These are phyloP conservation scores for Agrocybe pediades DNA, from an alignment of 768 basidiomycete genomes.

Conservation along the genomic window DNA sequence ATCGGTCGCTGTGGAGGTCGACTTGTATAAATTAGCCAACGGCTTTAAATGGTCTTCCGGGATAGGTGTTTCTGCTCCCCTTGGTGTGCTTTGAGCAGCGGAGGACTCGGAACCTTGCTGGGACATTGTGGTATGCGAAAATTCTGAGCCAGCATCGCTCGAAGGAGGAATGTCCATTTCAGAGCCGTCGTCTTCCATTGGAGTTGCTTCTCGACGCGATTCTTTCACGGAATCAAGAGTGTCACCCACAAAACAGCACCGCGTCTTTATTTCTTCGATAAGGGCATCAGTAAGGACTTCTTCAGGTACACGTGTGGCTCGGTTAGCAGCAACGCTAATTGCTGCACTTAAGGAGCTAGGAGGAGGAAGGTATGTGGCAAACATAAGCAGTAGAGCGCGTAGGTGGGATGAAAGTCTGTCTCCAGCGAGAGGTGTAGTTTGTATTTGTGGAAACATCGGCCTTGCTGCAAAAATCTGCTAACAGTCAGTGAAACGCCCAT, in stretches of 20 bases:
- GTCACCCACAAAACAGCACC: constrained; percentile 85
- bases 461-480: constrained; percentile 87
- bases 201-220: constrained; percentile 30
- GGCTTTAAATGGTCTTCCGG: constrained; percentile 62
- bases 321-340: constrained; percentile 63
- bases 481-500: background rate
- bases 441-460: constrained; percentile 81
- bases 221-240: constrained; percentile 43
- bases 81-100: constrained; percentile 41
- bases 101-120: constrained; percentile 62
- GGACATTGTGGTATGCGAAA: constrained; percentile 53
- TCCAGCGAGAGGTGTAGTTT: constrained; percentile 90
- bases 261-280: constrained; percentile 89
- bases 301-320: constrained; percentile 69
- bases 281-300: constrained; percentile 79
- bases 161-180: constrained; percentile 40
- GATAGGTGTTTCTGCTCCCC: constrained; percentile 26
- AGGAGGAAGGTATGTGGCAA: constrained; percentile 85
- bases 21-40: constrained; percentile 68
- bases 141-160: constrained; percentile 68
- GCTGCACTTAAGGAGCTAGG: constrained; percentile 69
- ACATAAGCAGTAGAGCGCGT: constrained; percentile 77
- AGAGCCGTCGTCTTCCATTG: constrained; percentile 33
- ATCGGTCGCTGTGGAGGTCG: constrained; percentile 78
- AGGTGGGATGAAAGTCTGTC: constrained; percentile 77